Base-by-base conservation (phyloP, 192 early-diverging fungal species). In the Backusella liffmaniae region DNA sequence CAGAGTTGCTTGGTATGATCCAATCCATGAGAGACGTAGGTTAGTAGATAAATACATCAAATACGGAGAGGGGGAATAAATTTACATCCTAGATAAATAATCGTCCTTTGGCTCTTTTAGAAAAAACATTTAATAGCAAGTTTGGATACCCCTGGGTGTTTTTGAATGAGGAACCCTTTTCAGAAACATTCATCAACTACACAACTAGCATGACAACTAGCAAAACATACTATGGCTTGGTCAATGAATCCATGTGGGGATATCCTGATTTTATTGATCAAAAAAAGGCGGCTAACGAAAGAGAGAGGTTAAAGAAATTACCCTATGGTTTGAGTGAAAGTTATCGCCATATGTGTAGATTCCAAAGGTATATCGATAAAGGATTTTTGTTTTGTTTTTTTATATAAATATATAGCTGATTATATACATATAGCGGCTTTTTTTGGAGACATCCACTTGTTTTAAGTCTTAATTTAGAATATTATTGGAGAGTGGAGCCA, bases 341-440 rank as follows among this genome's bases (percentile, higher is more conserved):
- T 7, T 96, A 96, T 79, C 90, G 94, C 29, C 93, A 96, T 72
- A 96, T 96, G 94, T 96, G 94, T 67, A 86, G 94, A 59, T 96
- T 80, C 35, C 73, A 84, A 67, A 79, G 39, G 41, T 70, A 59
- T 67, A 39, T 66, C 5, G 67, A 59, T 35, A 62, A 32, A 32
- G 32, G 32, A 3, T 32, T 32, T 15, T 18, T 59, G 1, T 23
- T 5, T 70, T 5, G 4, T 29, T n/a, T 16, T 67, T 18, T 5
- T 67, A 29, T 35, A 29, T 32, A 18, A 8, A 29, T 36, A 5
- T 71, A 23, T 21, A 18, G n/a, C 37, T 15, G 23, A 32, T 23
- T 49, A 30, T 42, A 30, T 49, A 10, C 41, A 6, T 49, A 41
- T 32, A 76, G 66, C 15, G 89, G 88, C 0, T 84, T 81, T 39